These are phyloP conservation scores for Phlebiopsis flavidoalba DNA, from an alignment of 768 basidiomycete species.

Conservation along the genomic window DNA sequence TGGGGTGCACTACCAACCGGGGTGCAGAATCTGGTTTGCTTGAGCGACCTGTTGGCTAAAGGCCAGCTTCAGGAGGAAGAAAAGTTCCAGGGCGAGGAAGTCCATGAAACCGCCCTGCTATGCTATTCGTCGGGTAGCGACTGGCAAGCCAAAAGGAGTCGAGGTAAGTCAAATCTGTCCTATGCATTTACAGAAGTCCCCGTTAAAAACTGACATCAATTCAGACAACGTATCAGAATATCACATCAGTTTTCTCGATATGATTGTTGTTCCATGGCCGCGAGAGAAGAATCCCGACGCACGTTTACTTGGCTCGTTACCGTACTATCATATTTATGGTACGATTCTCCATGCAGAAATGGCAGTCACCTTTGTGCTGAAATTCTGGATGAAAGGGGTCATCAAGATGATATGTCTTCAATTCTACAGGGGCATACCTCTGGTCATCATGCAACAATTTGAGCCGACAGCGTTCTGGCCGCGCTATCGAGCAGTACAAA, in stretches of 20 bases:
- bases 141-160: constrained; percentile 73
- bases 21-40: constrained; percentile 28
- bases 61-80: constrained; percentile 50
- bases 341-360: constrained; percentile 3
- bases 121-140: constrained; percentile 70
- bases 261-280: constrained; percentile 43
- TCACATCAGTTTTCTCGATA: constrained; percentile 55
- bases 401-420: constrained; percentile 42
- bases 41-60: constrained; percentile 46
- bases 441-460: constrained; percentile 63
- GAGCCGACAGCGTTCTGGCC: constrained; percentile 65
- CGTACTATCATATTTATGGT: constrained; percentile 51
- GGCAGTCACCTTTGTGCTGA: background rate
- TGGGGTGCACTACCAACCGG: constrained; percentile 9
- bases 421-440: constrained; percentile 36
- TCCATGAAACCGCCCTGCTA: constrained; percentile 56
- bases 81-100: constrained; percentile 43
- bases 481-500: constrained; percentile 57
- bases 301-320: constrained; percentile 57
- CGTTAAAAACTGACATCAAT: no score
- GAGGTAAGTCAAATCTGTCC: constrained; percentile 31
- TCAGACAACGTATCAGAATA: constrained; percentile 61
- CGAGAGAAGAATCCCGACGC: constrained; percentile 36
- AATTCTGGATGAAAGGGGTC: constrained; percentile 27
- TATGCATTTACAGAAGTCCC: no score